phyloP scores from a whole-genome alignment of 768 basidiomycete genomes.

The Obba rivulosa region DNA sequence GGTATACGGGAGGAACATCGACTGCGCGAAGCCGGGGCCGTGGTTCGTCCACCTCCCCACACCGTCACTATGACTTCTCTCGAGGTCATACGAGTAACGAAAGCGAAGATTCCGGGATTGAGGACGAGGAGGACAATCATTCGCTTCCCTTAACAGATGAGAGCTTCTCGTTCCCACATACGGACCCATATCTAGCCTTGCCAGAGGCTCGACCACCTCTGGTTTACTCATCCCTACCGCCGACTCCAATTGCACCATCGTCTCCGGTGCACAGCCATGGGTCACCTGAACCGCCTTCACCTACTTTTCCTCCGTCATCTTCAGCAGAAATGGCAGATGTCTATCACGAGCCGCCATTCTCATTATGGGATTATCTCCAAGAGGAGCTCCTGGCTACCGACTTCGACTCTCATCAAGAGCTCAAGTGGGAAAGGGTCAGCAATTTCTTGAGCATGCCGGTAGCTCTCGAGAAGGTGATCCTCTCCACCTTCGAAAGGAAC shows the following conservation, averaged over 20 bases:
- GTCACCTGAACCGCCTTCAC: slow-evolving; percentile 16
- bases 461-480: slow-evolving; percentile 82
- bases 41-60: slow-evolving; percentile 14
- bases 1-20: slow-evolving; percentile 1
- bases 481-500: neutral
- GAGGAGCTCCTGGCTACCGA: slow-evolving; percentile 90
- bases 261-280: slow-evolving; percentile 20
- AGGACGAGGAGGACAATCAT: slow-evolving; percentile 8
- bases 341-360: slow-evolving; percentile 50
- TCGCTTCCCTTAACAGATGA: slow-evolving; percentile 9
- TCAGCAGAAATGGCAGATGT: slow-evolving; percentile 1
- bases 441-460: slow-evolving; percentile 92
- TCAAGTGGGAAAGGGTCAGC: slow-evolving; percentile 94
- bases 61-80: slow-evolving; percentile 11
- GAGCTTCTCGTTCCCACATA: slow-evolving; percentile 5
- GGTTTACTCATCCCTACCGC: slow-evolving; percentile 68
- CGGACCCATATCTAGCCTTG: slow-evolving; percentile 6
- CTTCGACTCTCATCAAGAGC: slow-evolving; percentile 88
- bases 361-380: slow-evolving; percentile 87
- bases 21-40: slow-evolving; percentile 10
- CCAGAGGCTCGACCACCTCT: slow-evolving; percentile 28
- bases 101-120: slow-evolving; percentile 11
- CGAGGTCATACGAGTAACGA: slow-evolving; percentile 2
- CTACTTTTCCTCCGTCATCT: slow-evolving; percentile 7
- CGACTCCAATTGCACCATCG: slow-evolving; percentile 60